Percentiles rank a stretch among this genome's conserved stretches.
phyloP scores from a whole-genome alignment of 2,329 filamentous ascomycete genomes.

The Cytospora piceae region DNA sequence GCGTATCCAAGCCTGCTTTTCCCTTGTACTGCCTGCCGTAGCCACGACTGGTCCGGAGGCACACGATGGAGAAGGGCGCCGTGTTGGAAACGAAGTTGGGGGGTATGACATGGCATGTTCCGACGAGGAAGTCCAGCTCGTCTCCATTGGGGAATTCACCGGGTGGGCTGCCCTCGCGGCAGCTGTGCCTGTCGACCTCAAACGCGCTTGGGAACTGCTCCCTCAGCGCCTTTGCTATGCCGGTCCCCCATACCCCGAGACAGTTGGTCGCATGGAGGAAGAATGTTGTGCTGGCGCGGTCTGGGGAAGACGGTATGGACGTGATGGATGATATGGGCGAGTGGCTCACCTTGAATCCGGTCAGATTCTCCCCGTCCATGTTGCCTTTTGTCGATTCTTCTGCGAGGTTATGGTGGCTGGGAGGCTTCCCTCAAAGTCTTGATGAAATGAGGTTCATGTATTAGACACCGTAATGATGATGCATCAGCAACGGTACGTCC shows the following conservation, averaged over 20 bases:
- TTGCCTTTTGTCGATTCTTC: background rate
- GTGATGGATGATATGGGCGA: conserved; percentile 3
- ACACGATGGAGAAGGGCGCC: conserved; percentile 34
- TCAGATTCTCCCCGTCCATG: background rate
- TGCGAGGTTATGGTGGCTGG: background rate
- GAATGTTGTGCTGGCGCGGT: conserved; percentile 23
- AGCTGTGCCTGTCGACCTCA: conserved; percentile 23
- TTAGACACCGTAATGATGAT: background rate
- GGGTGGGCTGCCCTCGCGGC: background rate
- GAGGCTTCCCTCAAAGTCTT: background rate
- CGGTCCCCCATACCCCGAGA: conserved; percentile 38
- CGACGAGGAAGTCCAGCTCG: conserved; percentile 32
- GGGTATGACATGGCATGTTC: conserved; percentile 38
- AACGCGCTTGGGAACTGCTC: conserved; percentile 36
- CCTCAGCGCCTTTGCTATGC: conserved; percentile 37
- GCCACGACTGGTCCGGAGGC: conserved; percentile 35
- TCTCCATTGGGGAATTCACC: conserved; percentile 28
- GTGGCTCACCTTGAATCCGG: background rate
- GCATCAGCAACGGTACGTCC: background rate
- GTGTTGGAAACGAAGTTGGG: conserved; percentile 35
- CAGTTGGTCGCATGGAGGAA: conserved; percentile 41
- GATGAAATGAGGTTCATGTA: background rate
- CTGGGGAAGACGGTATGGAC: background rate
- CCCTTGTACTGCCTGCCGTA: conserved; percentile 26
- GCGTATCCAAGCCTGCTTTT: conserved; percentile 32